These are phyloP conservation scores for Fusarium humuli DNA, from an alignment of 2,329 filamentous ascomycete species.

Conservation along the genomic window DNA sequence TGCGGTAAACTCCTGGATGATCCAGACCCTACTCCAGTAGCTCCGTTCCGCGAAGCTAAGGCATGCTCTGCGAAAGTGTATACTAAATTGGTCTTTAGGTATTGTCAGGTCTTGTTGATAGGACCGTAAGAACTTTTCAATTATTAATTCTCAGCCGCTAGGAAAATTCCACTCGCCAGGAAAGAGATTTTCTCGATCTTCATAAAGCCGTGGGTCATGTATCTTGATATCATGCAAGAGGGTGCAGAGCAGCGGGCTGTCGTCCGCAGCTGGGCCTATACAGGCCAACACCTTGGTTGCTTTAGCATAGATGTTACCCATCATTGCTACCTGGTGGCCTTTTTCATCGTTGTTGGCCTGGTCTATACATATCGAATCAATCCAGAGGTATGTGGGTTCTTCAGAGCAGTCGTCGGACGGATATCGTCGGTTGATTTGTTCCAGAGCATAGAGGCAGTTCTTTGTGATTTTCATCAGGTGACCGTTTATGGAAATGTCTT, in stretches of 20 bases:
- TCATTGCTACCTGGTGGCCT: background rate
- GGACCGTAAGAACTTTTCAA: too few species aligned
- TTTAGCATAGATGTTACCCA: background rate
- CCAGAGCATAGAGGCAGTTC: background rate
- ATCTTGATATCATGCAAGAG: background rate
- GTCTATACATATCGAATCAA: background rate
- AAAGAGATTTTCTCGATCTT: background rate
- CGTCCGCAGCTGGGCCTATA: background rate
- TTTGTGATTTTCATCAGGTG: background rate
- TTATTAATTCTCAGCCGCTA: too few species aligned
- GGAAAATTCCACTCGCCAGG: too few species aligned
- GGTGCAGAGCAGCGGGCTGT: background rate
- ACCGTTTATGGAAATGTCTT: background rate
- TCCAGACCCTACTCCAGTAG: background rate
- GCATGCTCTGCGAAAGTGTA: background rate
- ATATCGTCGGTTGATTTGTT: background rate
- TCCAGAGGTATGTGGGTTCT: background rate
- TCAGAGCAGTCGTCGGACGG: fast-evolving
- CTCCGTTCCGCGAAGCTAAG: background rate
- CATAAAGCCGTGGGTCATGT: background rate
- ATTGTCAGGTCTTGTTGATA: too few species aligned
- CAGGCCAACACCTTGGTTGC: background rate
- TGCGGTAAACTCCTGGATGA: background rate
- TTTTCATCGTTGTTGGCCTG: background rate
- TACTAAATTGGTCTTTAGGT: background rate